phyloP scores from a whole-genome alignment of 2,329 filamentous ascomycete species.

The Fonsecaea pugnacius region DNA sequence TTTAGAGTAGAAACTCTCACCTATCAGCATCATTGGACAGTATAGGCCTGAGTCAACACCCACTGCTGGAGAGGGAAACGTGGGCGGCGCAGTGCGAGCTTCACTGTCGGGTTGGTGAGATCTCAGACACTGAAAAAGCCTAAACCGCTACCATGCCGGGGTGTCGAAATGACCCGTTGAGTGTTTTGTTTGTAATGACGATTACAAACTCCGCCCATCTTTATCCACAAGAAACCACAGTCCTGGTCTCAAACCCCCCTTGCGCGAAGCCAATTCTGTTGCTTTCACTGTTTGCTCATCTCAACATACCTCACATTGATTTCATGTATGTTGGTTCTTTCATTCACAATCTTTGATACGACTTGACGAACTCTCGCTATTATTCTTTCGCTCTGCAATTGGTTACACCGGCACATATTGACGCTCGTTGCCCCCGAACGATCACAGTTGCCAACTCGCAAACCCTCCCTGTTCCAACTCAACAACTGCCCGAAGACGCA shows the following conservation, averaged over 20 bases:
- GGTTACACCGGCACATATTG: slow-evolving; percentile 8
- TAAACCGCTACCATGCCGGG: neutral
- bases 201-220: neutral
- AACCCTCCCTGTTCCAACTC: neutral
- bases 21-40: neutral
- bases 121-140: slow-evolving; percentile 11
- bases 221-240: neutral
- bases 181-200: slow-evolving; percentile 16
- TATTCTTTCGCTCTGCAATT: slow-evolving; percentile 19
- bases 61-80: neutral
- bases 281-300: slow-evolving; percentile 3
- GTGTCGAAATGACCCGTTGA: neutral
- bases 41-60: neutral
- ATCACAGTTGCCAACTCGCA: neutral
- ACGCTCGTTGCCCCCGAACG: slow-evolving; percentile 15
- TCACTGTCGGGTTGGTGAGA: neutral
- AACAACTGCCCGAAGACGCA: neutral
- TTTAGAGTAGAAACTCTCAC: neutral
- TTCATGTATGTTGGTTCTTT: slow-evolving; percentile 4
- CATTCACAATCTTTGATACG: slow-evolving; percentile 22
- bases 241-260: neutral
- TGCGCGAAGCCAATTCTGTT: neutral
- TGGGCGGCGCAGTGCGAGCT: neutral
- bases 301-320: slow-evolving; percentile 4
- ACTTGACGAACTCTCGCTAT: slow-evolving; percentile 28